Conservation (phyloP, 2,329 filamentous ascomycete species). For the Colletotrichum lupini region DNA sequence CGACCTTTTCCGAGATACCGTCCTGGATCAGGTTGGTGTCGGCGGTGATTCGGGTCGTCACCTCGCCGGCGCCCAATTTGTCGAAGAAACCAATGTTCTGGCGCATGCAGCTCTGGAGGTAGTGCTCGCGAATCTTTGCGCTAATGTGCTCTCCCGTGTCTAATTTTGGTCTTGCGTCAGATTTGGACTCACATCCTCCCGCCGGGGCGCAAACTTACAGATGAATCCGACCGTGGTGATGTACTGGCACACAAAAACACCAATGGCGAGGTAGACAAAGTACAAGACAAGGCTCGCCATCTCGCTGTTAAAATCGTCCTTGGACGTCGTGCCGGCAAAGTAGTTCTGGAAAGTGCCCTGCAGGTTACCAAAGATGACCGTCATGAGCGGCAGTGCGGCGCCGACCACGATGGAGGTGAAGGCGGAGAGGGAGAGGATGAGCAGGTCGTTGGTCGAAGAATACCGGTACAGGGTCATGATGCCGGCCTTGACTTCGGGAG, state of each 20-base stretch:
- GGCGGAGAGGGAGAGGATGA: conserved; percentile 70
- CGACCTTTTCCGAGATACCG: conserved; percentile 91
- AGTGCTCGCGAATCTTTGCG: conserved; percentile 82
- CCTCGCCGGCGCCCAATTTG: conserved; percentile 90
- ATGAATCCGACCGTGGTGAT: conserved; percentile 90
- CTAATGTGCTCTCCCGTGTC: conserved; percentile 82
- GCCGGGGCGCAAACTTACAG: conserved; percentile 51
- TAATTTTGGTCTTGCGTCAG: conserved; percentile 13
- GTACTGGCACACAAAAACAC: conserved; percentile 82
- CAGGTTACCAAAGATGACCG: conserved; percentile 82
- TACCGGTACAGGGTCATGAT: conserved; percentile 76
- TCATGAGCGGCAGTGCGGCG: conserved; percentile 83
- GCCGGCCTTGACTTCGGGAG: conserved; percentile 72
- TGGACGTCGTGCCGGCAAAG: conserved; percentile 58
- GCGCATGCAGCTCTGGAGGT: conserved; percentile 83
- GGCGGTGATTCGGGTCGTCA: conserved; percentile 92
- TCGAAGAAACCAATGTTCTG: conserved; percentile 96
- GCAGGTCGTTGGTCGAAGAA: conserved; percentile 71
- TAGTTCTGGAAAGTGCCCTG: conserved; percentile 77
- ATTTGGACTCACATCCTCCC: background rate
- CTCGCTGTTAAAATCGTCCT: conserved; percentile 67
- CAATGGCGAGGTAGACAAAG: conserved; percentile 87
- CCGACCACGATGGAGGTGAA: conserved; percentile 78
- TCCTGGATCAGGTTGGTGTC: conserved; percentile 95
- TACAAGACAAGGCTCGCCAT: conserved; percentile 78